These are phyloP conservation scores for Miamiensis avidus DNA, from an alignment of 169 alveolate genomes.

Conservation along the genomic window DNA sequence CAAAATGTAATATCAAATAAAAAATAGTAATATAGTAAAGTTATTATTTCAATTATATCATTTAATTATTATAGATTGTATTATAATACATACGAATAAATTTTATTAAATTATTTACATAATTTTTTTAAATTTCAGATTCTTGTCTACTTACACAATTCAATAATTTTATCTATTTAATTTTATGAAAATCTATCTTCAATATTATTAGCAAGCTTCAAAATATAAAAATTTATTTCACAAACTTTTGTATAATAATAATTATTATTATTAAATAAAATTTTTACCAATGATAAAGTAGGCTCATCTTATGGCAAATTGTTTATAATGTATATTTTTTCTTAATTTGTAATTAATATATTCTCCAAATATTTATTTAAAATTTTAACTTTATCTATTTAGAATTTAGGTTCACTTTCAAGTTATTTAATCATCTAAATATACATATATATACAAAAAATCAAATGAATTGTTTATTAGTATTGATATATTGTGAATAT, in stretches of 20 bases:
- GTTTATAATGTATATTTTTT: too few species aligned
- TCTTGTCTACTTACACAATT: neutral
- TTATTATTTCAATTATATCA: too few species aligned
- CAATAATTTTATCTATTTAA: neutral
- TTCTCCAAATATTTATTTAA: neutral
- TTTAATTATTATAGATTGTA: too few species aligned
- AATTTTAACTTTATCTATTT: neutral
- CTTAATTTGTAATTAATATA: neutral
- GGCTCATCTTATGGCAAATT: neutral
- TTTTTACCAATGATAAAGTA: neutral
- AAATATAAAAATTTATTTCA: neutral
- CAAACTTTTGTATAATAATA: neutral
- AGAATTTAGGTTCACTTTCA: constrained; percentile 7
- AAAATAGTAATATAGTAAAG: too few species aligned
- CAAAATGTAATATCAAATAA: too few species aligned
- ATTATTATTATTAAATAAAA: too few species aligned
- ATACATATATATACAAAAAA: too few species aligned
- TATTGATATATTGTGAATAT: too few species aligned
- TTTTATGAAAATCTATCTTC: neutral
- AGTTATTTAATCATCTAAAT: neutral
- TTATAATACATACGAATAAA: neutral
- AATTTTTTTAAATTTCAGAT: neutral
- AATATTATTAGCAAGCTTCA: neutral
- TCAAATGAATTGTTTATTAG: too few species aligned
- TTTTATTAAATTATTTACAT: too few species aligned